Evolutionary conservation across 2,329 filamentous ascomycete species (phyloP).

Genomic region (Talaromyces pinophilus): DNA sequence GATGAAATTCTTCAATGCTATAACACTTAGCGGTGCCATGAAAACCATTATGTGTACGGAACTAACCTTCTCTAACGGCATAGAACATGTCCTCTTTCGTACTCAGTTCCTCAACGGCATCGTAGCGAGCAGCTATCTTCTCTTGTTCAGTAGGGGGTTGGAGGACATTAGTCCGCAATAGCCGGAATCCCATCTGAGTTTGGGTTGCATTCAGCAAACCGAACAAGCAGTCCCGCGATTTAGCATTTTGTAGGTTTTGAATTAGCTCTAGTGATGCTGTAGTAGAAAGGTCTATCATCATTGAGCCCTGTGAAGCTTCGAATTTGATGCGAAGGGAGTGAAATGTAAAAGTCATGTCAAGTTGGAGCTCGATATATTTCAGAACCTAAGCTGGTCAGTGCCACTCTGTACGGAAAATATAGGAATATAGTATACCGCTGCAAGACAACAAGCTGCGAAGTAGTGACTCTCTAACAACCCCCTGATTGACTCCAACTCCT

Average conservation of each 20-base stretch:
- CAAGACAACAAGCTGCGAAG: constrained; percentile 80
- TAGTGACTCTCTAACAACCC: constrained; percentile 79
- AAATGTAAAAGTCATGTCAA: constrained; percentile 68
- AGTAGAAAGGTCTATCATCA: constrained; percentile 93
- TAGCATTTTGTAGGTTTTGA: constrained; percentile 76
- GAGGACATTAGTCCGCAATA: constrained; percentile 81
- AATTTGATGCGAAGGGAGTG: constrained; percentile 85
- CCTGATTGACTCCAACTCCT: constrained; percentile 79
- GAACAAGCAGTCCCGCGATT: constrained; percentile 79
- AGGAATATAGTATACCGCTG: constrained; percentile 63
- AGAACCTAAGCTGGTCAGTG: constrained; percentile 59
- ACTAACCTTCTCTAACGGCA: constrained; percentile 66
- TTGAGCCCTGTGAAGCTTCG: constrained; percentile 83
- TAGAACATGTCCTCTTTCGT: constrained; percentile 83
- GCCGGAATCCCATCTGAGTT: constrained; percentile 84
- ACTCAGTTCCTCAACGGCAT: constrained; percentile 79
- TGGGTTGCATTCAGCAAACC: constrained; percentile 80
- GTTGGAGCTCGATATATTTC: constrained; percentile 74
- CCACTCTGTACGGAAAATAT: constrained; percentile 24
- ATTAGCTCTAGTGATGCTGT: constrained; percentile 86
- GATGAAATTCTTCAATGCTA: constrained; percentile 71
- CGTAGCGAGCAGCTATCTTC: constrained; percentile 71
- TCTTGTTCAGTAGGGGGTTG: constrained; percentile 77
- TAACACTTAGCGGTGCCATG: constrained; percentile 19
- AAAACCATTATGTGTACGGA: too few species aligned